Percentiles rank a stretch among this genome's conserved stretches.
These are phyloP conservation scores for Hypoxylon sp. DNA, from an alignment of 2,329 filamentous ascomycete species.

Conservation along the genomic window DNA sequence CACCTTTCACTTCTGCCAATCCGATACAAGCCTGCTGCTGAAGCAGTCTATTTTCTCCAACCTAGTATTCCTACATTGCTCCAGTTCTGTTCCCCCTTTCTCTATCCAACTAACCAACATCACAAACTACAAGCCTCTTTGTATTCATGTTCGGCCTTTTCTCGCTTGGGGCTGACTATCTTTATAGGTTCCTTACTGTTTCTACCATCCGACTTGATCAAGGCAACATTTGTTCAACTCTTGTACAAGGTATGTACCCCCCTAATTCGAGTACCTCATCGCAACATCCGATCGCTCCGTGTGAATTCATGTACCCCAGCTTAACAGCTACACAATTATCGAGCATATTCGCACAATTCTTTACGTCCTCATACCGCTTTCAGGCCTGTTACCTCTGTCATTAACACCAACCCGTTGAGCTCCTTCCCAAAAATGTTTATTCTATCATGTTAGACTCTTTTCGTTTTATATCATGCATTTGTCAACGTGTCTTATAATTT, in stretches of 20 bases:
- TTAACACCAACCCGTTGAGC: neutral
- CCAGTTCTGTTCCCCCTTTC: neutral
- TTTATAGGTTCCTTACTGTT: slow-evolving; percentile 47
- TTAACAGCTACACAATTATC: neutral
- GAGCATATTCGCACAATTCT: neutral
- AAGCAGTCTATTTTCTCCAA: neutral
- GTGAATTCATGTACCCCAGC: neutral
- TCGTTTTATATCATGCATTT: neutral
- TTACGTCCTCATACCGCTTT: neutral
- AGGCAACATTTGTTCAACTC: slow-evolving; percentile 47
- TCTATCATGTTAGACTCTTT: neutral
- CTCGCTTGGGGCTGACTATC: slow-evolving; percentile 22
- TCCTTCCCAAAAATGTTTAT: neutral
- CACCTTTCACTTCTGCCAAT: neutral
- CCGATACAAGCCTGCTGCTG: neutral
- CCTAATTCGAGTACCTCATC: neutral
- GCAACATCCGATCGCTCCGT: neutral
- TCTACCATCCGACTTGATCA: slow-evolving; percentile 42
- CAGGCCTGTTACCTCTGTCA: neutral
- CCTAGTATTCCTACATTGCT: neutral
- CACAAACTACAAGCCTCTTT: neutral
- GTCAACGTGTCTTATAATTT: too few species aligned
- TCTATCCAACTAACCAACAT: neutral
- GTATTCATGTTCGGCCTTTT: neutral
- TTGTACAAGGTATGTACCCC: slow-evolving; percentile 50